A percentile compares a stretch with the other conserved stretches of the same genome.
These are phyloP conservation scores for Nannochloropsis gaditana DNA, from an alignment of 108 stramenopile genomes.

Conservation along the genomic window DNA sequence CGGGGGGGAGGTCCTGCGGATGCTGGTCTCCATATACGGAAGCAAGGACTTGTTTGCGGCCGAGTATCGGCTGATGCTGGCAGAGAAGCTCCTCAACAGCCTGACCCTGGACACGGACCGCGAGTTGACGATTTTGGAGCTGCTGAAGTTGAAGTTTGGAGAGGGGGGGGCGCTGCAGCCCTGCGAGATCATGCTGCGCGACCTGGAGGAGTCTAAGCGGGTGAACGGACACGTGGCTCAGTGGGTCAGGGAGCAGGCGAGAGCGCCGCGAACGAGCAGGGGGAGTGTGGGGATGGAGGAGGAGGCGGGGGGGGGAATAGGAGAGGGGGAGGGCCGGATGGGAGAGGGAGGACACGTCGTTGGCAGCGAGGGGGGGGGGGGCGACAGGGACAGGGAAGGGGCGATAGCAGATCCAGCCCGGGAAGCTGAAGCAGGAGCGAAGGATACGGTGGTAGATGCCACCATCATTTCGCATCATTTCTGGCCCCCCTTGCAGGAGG, in stretches of 20 bases:
- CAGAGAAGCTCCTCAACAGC: slow-evolving; percentile 82
- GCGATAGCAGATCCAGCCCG: not conserved
- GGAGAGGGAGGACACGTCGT: slow-evolving; percentile 32
- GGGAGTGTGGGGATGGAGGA: slow-evolving; percentile 48
- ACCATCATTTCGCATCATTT: slow-evolving; percentile 86
- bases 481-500: slow-evolving; percentile 85
- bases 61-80: slow-evolving; percentile 90
- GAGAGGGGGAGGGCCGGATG: slow-evolving; percentile 46
- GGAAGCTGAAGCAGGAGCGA: not conserved
- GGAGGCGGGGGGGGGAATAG: slow-evolving; percentile 82
- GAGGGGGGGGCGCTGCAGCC: slow-evolving; percentile 72
- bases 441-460: slow-evolving; percentile 60
- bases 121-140: slow-evolving; percentile 87
- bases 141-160: slow-evolving; percentile 91
- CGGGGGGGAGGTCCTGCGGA: slow-evolving; percentile 73
- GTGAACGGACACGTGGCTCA: slow-evolving; percentile 69
- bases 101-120: slow-evolving; percentile 69
- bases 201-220: slow-evolving; percentile 90
- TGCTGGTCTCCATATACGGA: slow-evolving; percentile 95
- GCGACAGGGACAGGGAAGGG: not conserved
- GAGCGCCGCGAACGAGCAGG: not conserved
- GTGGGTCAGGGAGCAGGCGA: slow-evolving; percentile 9
- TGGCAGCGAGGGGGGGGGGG: not conserved
- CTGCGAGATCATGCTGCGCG: slow-evolving; percentile 97
- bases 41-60: slow-evolving; percentile 94